These are phyloP conservation scores for Cercophora newfieldiana DNA, from an alignment of 495 filamentous ascomycete genomes.

Conservation along the genomic window DNA sequence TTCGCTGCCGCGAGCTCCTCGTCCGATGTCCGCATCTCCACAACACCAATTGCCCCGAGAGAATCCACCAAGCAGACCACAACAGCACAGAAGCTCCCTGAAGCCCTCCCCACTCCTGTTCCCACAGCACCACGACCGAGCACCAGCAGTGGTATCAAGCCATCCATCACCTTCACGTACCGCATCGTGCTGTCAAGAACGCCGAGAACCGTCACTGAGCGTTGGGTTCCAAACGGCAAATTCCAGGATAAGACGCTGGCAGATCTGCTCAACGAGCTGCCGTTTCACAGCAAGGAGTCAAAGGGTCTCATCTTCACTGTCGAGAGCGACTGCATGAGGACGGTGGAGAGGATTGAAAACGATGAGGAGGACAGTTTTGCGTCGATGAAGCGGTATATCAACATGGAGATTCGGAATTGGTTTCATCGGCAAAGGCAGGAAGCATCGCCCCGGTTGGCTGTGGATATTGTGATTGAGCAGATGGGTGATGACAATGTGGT, in stretches of 20 bases:
- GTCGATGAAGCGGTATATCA: constrained; percentile 9
- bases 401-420: neutral
- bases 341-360: neutral
- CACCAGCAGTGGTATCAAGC: neutral
- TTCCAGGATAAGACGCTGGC: constrained; percentile 8
- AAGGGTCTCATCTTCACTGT: neutral
- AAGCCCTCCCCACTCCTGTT: too few species aligned
- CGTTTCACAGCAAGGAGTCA: neutral
- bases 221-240: neutral
- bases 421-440: neutral
- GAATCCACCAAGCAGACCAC: neutral
- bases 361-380: constrained; percentile 6
- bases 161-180: constrained; percentile 2
- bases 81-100: too few species aligned
- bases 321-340: constrained; percentile 5
- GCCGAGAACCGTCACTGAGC: neutral
- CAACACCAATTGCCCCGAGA: too few species aligned
- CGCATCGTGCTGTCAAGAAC: neutral
- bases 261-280: neutral
- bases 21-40: too few species aligned
- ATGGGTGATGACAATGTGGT: neutral
- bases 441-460: neutral
- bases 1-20: too few species aligned
- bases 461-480: constrained; percentile 5
- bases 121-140: neutral